Base-by-base conservation (phyloP, 2,329 filamentous ascomycete genomes). In the Trichocomaceae sp. region DNA sequence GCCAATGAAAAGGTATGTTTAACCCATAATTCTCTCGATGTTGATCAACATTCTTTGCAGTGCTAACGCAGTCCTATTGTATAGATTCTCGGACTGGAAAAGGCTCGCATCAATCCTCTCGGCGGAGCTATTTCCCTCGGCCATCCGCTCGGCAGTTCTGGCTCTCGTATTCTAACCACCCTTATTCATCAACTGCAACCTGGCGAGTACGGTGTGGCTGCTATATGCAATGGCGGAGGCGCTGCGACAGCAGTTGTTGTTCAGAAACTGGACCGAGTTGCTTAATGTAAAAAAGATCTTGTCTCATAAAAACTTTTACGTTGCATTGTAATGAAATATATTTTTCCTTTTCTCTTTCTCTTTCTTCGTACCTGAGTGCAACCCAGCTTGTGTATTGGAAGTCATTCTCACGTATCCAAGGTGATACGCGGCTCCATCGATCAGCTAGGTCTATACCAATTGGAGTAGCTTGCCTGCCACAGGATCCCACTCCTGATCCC, bases 221-320 rank as follows among this genome's bases (percentile, higher is more conserved):
- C 91, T 2, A 97, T 99, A 58, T 97, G 93, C 76, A 99, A 99
- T 66, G 93, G 93, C 46, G 93, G 93, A 42, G 93, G 93, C 57
- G 92, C 90, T 13, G 89, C 92, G 1, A 92, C 88, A 9, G 93
- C 91, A 0, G 80, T 97, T 67, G 89, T 97, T 48, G 89, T 99
- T 53, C 91, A 97, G 74, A 84, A 84, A 63, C 79, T 92, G 62
- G 85, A 87, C 60, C 67, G 65, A 17, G 73, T 77, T 19, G 69
- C 75, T 50, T 74, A 67, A 63, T 33, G 37, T 49, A 37, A 49
- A 22, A n/a, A 50, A 46, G 1, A 23, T 1, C 13, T 39, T 50
- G 35, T 39, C n/a, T 26, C 19, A 41, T 19, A 20, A 50, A n/a
- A 33, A 8, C 5, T 39, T 17, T 47, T 20, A 45, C 49, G 22